These are phyloP conservation scores for Gossypium lobatum DNA, from an alignment of 441 rosid species.

Conservation along the genomic window DNA sequence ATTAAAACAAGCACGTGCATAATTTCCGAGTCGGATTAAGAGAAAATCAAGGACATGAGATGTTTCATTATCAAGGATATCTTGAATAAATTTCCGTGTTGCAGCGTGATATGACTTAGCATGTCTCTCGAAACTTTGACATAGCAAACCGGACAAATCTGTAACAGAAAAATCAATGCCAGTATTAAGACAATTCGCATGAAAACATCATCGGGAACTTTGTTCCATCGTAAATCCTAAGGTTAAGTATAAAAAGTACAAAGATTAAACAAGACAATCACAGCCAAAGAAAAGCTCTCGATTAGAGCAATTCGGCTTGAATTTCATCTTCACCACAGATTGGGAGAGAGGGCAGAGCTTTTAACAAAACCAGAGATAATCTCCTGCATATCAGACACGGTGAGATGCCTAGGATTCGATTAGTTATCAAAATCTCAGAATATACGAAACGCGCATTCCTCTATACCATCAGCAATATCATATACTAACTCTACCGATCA, in stretches of 20 bases:
- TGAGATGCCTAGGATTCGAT: not conserved
- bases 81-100: conserved; percentile 57
- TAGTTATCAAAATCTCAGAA: not conserved
- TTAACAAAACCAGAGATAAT: not conserved
- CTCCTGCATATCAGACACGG: not conserved
- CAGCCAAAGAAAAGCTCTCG: not conserved
- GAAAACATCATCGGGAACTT: conserved; percentile 12
- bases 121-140: conserved; percentile 45
- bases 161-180: conserved; percentile 23
- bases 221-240: not conserved
- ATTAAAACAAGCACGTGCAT: not conserved
- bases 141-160: conserved; percentile 62
- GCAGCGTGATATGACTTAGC: conserved; percentile 49
- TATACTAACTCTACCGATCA: not conserved
- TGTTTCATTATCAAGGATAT: conserved; percentile 37
- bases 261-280: not conserved
- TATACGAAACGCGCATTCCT: not conserved
- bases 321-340: not conserved
- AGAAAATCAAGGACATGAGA: not conserved
- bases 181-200: conserved; percentile 10
- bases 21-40: not conserved
- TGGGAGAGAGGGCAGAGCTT: not conserved
- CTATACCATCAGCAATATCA: not conserved
- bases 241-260: not conserved
- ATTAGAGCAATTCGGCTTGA: not conserved